Conservation (phyloP, 2,329 filamentous ascomycete species). For the Claviceps sp. region DNA sequence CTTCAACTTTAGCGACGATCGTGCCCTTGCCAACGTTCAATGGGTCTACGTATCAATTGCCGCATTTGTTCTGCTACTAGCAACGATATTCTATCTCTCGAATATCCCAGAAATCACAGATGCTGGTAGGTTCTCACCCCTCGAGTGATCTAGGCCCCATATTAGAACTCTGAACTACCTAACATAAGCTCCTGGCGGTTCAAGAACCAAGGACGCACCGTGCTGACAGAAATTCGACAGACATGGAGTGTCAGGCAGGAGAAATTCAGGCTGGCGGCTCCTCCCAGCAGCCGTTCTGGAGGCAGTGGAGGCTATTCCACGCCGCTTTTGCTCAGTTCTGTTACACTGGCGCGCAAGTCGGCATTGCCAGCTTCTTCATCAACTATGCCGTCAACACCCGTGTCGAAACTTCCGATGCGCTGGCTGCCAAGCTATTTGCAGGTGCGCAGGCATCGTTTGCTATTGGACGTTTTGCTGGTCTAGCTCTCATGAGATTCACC, state of each 20-base stretch:
- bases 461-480: conserved; percentile 56
- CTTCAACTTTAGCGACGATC: conserved; percentile 47
- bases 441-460: conserved; percentile 64
- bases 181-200: neutral
- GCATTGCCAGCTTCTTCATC: conserved; percentile 56
- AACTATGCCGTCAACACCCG: conserved; percentile 56
- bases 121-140: conserved; percentile 15
- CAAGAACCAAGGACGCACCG: neutral
- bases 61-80: conserved; percentile 54
- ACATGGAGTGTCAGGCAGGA: conserved; percentile 49
- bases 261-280: conserved; percentile 35
- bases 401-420: conserved; percentile 31
- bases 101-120: conserved; percentile 58
- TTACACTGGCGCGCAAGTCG: conserved; percentile 61
- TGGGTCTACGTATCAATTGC: conserved; percentile 67
- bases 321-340: conserved; percentile 66
- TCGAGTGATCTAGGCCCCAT: no score
- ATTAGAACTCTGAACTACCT: neutral
- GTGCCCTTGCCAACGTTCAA: conserved; percentile 53
- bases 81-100: conserved; percentile 51
- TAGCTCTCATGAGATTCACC: conserved; percentile 51
- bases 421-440: conserved; percentile 55
- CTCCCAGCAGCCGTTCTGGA: conserved; percentile 48
- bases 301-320: conserved; percentile 65
- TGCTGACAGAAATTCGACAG: conserved; percentile 22